Conservation (phyloP, 352 stramenopile species). For the Globisporangium spinosum region DNA sequence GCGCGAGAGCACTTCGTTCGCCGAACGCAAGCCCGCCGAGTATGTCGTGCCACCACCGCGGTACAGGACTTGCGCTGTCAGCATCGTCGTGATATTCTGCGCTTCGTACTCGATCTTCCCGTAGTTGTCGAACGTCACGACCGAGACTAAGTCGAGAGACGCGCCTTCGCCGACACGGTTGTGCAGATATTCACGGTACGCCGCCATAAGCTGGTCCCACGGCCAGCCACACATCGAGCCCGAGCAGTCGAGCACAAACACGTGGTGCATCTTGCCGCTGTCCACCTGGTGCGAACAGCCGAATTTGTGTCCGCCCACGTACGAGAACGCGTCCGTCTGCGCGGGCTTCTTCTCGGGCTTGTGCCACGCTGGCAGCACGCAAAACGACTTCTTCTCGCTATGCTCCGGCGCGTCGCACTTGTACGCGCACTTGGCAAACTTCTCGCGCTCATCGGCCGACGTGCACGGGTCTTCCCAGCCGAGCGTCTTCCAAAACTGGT, state of each 20-base stretch:
- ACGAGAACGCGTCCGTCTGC: slow-evolving; percentile 40
- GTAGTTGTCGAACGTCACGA: slow-evolving; percentile 60
- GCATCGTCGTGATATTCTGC: slow-evolving; percentile 43
- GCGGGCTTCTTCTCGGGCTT: slow-evolving; percentile 22
- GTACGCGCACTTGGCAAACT: slow-evolving; percentile 68
- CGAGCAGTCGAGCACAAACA: slow-evolving; percentile 80
- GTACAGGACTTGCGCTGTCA: slow-evolving; percentile 25
- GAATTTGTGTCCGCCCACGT: slow-evolving; percentile 68
- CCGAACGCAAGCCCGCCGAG: slow-evolving; percentile 40
- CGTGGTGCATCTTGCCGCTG: slow-evolving; percentile 59
- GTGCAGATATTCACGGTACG: slow-evolving; percentile 58
- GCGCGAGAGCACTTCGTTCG: slow-evolving; percentile 70
- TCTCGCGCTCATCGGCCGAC: slow-evolving; percentile 46
- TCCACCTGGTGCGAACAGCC: slow-evolving; percentile 57
- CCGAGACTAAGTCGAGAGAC: slow-evolving; percentile 60
- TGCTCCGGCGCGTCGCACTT: slow-evolving; percentile 70
- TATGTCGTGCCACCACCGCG: slow-evolving; percentile 52
- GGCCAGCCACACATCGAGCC: slow-evolving; percentile 65
- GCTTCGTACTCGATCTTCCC: slow-evolving; percentile 49
- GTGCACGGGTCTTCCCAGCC: slow-evolving; percentile 73
- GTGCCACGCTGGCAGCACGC: slow-evolving; percentile 68
- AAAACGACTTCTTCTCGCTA: slow-evolving; percentile 49
- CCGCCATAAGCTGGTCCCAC: slow-evolving; percentile 55
- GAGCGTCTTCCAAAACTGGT: slow-evolving; percentile 71
- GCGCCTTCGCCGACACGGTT: slow-evolving; percentile 57